These are phyloP conservation scores for Populus nigra DNA, from an alignment of 345 rosid species.

Conservation along the genomic window DNA sequence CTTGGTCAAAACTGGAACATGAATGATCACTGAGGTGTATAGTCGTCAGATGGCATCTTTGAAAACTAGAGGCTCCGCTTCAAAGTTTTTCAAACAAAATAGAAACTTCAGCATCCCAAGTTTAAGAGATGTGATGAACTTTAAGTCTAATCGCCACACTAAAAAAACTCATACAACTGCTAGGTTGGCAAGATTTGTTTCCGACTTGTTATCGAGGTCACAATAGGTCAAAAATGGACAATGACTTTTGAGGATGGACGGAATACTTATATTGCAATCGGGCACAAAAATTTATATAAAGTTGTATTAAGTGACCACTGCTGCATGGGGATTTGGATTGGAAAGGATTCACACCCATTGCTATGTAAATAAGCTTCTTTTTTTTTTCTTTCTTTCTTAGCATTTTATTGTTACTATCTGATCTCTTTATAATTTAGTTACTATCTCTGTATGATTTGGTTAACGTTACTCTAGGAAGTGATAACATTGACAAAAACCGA, in stretches of 20 bases:
- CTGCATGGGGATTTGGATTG: neutral
- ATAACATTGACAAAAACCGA: too few species aligned
- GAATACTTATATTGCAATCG: neutral
- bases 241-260: slow-evolving; percentile 25
- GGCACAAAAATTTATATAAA: neutral
- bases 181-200: slow-evolving; percentile 10
- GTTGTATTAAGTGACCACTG: neutral
- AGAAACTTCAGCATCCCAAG: neutral
- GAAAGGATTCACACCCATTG: neutral
- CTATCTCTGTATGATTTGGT: neutral
- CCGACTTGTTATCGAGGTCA: slow-evolving; percentile 5
- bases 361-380: neutral
- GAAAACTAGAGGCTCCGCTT: neutral
- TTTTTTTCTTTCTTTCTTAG: too few species aligned
- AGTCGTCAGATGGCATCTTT: neutral
- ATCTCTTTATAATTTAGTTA: neutral
- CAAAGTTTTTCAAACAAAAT: neutral
- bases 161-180: neutral
- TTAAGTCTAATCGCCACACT: neutral
- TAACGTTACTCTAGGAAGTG: neutral
- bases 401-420: neutral
- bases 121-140: neutral
- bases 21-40: neutral
- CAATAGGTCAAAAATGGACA: slow-evolving; percentile 13
- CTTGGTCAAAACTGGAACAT: neutral